These are phyloP conservation scores for Aphanoascus verrucosus DNA, from an alignment of 2,329 filamentous ascomycete genomes.

Conservation along the genomic window DNA sequence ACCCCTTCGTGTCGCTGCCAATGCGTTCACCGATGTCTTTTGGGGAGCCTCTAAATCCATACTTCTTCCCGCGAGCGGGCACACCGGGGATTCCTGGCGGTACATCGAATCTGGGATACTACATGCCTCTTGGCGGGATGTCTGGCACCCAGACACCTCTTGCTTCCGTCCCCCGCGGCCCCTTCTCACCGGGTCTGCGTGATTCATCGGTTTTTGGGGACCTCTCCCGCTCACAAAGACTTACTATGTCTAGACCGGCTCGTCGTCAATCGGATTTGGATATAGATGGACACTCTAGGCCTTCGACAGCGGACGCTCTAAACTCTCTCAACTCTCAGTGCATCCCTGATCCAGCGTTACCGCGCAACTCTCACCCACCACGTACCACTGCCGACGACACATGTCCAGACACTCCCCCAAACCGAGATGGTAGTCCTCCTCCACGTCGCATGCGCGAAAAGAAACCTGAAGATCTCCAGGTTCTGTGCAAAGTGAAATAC, in stretches of 20 bases:
- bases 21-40: constrained; percentile 29
- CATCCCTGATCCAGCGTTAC: constrained; percentile 7
- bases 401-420: not conserved
- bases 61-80: constrained; percentile 36
- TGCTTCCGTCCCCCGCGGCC: constrained; percentile 37
- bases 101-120: constrained; percentile 37
- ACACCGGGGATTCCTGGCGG: constrained; percentile 41
- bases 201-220: constrained; percentile 7
- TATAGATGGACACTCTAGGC: constrained; percentile 31
- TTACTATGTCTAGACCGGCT: not conserved
- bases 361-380: constrained; percentile 14
- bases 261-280: constrained; percentile 26
- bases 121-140: constrained; percentile 39
- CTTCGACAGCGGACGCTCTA: constrained; percentile 34
- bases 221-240: not conserved
- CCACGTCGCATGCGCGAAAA: constrained; percentile 56
- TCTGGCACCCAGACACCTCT: constrained; percentile 41
- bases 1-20: constrained; percentile 22
- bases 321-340: not conserved
- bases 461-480: constrained; percentile 76
- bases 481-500: constrained; percentile 84
- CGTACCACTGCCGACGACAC: constrained; percentile 3
- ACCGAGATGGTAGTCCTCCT: constrained; percentile 16
- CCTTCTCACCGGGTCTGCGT: constrained; percentile 26
- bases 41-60: constrained; percentile 31